Evolutionary conservation across 169 alveolate species (phyloP).

Genomic region (Perkinsus chesapeaki): DNA sequence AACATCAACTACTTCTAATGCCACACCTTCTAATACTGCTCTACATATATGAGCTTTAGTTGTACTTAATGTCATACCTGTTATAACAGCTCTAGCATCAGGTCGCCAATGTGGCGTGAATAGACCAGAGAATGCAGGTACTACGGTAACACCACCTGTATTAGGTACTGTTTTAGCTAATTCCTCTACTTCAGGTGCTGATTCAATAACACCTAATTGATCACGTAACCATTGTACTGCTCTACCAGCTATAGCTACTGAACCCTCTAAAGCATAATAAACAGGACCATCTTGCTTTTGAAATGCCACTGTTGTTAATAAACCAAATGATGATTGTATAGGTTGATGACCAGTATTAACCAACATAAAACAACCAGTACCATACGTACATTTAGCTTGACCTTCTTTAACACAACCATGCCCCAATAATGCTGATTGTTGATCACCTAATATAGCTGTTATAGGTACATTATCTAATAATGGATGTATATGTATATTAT

Average conservation of each 20-base stretch:
- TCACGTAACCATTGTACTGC: conserved; percentile 75
- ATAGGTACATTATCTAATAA: conserved; percentile 58
- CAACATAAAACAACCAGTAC: conserved; percentile 86
- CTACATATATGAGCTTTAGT: conserved; percentile 70
- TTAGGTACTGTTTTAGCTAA: conserved; percentile 44
- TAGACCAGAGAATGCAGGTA: conserved; percentile 84
- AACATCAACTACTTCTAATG: conserved; percentile 68
- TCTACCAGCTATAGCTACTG: conserved; percentile 83
- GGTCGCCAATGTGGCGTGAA: conserved; percentile 86
- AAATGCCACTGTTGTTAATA: conserved; percentile 79
- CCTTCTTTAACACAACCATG: conserved; percentile 65
- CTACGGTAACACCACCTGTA: conserved; percentile 77
- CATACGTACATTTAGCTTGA: conserved; percentile 80
- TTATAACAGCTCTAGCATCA: conserved; percentile 74
- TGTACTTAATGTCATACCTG: conserved; percentile 76
- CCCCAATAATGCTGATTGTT: conserved; percentile 85
- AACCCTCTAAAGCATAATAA: conserved; percentile 85
- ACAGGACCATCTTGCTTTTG: conserved; percentile 49
- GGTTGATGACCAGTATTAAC: conserved; percentile 74
- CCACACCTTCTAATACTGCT: conserved; percentile 77
- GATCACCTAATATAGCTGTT: conserved; percentile 79
- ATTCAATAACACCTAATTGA: conserved; percentile 42
- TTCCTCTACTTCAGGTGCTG: conserved; percentile 47
- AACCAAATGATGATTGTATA: conserved; percentile 62
- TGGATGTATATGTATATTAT: background rate